Evolutionary conservation across 805 yeast species (phyloP).

Genomic region (Candida glaebosa): DNA sequence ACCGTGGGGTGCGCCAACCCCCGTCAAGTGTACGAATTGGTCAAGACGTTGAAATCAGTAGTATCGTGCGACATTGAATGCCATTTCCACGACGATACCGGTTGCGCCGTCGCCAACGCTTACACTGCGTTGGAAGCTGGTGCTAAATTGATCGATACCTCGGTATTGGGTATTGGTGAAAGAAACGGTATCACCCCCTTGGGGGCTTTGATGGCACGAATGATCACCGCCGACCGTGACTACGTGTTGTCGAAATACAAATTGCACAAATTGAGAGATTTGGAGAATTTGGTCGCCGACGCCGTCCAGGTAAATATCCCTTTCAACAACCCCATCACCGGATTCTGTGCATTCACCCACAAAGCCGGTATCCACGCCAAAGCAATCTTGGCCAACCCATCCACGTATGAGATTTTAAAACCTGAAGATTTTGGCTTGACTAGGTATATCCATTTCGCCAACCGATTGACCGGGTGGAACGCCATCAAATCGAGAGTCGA

Average conservation of each 20-base stretch:
- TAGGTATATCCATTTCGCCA: constrained; percentile 60
- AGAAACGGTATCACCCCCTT: constrained; percentile 61
- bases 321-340: constrained; percentile 61
- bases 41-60: constrained; percentile 53
- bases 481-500: constrained; percentile 61
- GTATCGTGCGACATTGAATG: constrained; percentile 59
- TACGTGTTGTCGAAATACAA: constrained; percentile 57
- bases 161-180: constrained; percentile 61
- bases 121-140: constrained; percentile 63
- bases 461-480: constrained; percentile 61
- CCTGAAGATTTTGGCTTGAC: constrained; percentile 59
- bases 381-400: constrained; percentile 60
- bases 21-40: constrained; percentile 59
- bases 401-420: constrained; percentile 58
- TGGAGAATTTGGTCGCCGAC: constrained; percentile 57
- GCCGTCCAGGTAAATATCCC: constrained; percentile 58
- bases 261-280: constrained; percentile 52
- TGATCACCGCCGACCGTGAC: constrained; percentile 60
- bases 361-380: constrained; percentile 64
- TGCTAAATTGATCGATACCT: constrained; percentile 55
- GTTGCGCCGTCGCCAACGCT: constrained; percentile 62
- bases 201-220: constrained; percentile 61
- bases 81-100: constrained; percentile 63
- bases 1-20: constrained; percentile 65
- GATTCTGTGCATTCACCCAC: constrained; percentile 63